Evolutionary conservation across 768 basidiomycete species (phyloP).

Genomic region (Gymnopilus dilepis): DNA sequence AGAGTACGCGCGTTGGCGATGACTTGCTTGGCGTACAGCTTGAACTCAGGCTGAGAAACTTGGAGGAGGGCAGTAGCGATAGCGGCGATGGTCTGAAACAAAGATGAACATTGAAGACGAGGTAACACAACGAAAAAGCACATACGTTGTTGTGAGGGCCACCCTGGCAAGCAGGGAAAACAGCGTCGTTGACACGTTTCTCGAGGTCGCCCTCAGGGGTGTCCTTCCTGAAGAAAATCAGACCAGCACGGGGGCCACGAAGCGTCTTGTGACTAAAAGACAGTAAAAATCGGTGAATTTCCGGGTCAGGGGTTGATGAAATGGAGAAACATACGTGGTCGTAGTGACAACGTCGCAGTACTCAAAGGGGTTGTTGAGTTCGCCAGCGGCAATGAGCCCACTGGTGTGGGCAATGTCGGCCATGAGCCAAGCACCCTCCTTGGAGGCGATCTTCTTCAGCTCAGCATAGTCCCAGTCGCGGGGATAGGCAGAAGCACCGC

Average conservation of each 20-base stretch:
- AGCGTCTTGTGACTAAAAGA: conserved; percentile 90
- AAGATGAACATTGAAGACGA: not conserved
- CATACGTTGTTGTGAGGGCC: conserved; percentile 97
- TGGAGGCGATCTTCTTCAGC: conserved; percentile 81
- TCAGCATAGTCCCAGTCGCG: conserved; percentile 95
- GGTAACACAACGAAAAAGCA: conserved; percentile 5
- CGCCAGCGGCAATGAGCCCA: conserved; percentile 91
- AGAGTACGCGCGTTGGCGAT: conserved; percentile 86
- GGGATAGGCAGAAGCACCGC: conserved; percentile 98
- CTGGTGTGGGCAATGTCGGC: conserved; percentile 98
- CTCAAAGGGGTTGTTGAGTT: conserved; percentile 90
- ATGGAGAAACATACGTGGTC: conserved; percentile 70
- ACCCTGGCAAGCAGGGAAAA: conserved; percentile 99
- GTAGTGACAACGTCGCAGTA: conserved; percentile 98
- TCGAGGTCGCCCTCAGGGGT: conserved; percentile 87
- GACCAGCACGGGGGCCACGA: conserved; percentile 95
- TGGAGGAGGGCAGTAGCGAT: conserved; percentile 93
- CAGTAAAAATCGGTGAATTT: conserved; percentile 10
- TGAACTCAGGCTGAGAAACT: conserved; percentile 88
- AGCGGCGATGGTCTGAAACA: conserved; percentile 84
- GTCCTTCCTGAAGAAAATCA: conserved; percentile 98
- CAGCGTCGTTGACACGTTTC: conserved; percentile 96
- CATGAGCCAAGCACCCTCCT: conserved; percentile 92
- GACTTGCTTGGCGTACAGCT: conserved; percentile 93
- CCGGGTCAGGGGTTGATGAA: not conserved